phyloP scores from a whole-genome alignment of 106 monocot species.

The Platanthera guangdongensis region DNA sequence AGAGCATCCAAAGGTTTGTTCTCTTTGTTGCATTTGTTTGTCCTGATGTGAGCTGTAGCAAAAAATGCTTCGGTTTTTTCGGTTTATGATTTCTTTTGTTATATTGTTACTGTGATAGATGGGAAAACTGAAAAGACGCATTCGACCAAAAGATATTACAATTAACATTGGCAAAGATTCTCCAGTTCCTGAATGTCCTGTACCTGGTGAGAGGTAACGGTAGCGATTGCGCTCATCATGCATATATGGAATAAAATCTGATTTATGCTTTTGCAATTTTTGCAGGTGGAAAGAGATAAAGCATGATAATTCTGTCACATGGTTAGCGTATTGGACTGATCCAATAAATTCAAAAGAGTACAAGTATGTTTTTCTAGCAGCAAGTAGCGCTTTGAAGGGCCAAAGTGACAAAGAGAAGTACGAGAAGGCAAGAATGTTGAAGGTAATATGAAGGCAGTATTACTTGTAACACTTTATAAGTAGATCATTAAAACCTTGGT shows the following conservation, averaged over 20 bases:
- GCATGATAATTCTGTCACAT: slow-evolving; percentile 91
- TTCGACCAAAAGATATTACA: slow-evolving; percentile 76
- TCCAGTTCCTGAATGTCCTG: slow-evolving; percentile 84
- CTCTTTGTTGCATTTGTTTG: neutral
- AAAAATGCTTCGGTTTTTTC: neutral
- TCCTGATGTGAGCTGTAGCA: neutral
- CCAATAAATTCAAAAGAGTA: slow-evolving; percentile 82
- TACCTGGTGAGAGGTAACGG: slow-evolving; percentile 68
- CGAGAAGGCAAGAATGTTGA: slow-evolving; percentile 83
- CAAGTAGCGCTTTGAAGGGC: slow-evolving; percentile 84
- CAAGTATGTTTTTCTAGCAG: slow-evolving; percentile 97
- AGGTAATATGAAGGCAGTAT: slow-evolving; percentile 31
- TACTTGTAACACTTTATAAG: neutral
- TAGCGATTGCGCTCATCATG: neutral
- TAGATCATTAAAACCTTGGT: neutral
- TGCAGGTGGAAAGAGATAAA: slow-evolving; percentile 85
- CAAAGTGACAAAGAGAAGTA: slow-evolving; percentile 96
- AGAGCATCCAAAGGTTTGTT: slow-evolving; percentile 85
- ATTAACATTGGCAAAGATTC: slow-evolving; percentile 81
- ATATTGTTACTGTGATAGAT: slow-evolving; percentile 31
- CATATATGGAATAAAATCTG: neutral
- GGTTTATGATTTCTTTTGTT: neutral
- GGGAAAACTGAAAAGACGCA: slow-evolving; percentile 84
- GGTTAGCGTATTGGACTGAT: slow-evolving; percentile 94
- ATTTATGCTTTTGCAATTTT: slow-evolving; percentile 5